Base-by-base conservation (phyloP, 116 monocot genomes). In the Posidonia oceanica region DNA sequence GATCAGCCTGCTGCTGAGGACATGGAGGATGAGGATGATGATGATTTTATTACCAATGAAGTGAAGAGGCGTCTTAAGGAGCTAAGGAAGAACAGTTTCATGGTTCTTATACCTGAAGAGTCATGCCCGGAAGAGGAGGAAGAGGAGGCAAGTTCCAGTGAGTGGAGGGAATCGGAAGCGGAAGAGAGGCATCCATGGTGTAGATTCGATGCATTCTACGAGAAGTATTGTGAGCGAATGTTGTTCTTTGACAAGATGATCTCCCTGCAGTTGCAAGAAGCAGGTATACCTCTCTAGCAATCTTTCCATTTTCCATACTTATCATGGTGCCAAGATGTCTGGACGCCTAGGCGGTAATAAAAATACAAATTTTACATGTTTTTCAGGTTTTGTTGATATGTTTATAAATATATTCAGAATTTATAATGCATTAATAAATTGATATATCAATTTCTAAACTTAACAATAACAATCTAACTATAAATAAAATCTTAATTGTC, bases 51-150 rank as follows among this genome's bases (percentile, higher is more conserved):
- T 53, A 81, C 91, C 0, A 86, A 87, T 79, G 96, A 96, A 75
- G 88, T 96, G 56, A 91, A 91, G 81, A 77, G 88, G 60, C 69
- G 96, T 74, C 77, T 96, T 39, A 96, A 91, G 70, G 96, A 96
- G 80, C 71, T 96, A 74, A 83, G 96, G 70, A 96, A 85, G 78
- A 96, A 91, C 72, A 88, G 80, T 53, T 96, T 96, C 85, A 91
- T 96, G 96, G 96, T 88, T 44, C 79, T 88, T 2, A 91, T 96
- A 17, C 96, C 91, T 6, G 96, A 96, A 71, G 95, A 88, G 39
- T 76, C 80, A 29, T 75, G 74, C 61, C 75, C 74, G 0, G 94
- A 86, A 59, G 86, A 79, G 52, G 87, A 85, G 1, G 88, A 83
- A 5, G 86, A 84, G 65, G 70, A 67, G 63, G 57, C 81, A 10